Conservation (phyloP, 2,329 filamentous ascomycete genomes). For the Neonectria faginata region DNA sequence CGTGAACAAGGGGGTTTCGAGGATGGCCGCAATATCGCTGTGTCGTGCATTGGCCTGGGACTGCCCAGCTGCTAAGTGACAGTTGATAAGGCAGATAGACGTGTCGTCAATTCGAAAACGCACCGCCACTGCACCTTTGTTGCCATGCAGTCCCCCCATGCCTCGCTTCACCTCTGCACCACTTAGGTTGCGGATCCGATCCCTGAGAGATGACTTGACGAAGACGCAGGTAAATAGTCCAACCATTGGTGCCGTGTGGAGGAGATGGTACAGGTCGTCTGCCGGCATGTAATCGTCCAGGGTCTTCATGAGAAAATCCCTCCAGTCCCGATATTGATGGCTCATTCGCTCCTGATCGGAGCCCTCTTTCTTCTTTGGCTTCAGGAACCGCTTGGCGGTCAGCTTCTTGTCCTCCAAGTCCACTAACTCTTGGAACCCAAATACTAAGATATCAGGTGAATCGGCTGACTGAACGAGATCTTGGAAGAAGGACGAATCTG, state of each 20-base stretch:
- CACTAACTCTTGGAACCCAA: slow-evolving; percentile 98
- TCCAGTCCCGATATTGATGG: slow-evolving; percentile 96
- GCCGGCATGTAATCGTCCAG: slow-evolving; percentile 86
- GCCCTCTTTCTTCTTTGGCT: slow-evolving; percentile 85
- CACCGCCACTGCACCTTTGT: slow-evolving; percentile 92
- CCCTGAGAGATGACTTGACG: slow-evolving; percentile 82
- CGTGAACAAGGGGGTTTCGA: slow-evolving; percentile 83
- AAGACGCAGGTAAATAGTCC: slow-evolving; percentile 97
- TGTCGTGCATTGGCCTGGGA: slow-evolving; percentile 90
- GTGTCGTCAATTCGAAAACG: slow-evolving; percentile 96
- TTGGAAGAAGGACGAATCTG: slow-evolving; percentile 82
- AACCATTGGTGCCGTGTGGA: slow-evolving; percentile 89
- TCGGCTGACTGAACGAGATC: slow-evolving; percentile 81
- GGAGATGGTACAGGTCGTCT: slow-evolving; percentile 81
- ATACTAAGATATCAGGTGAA: slow-evolving; percentile 89
- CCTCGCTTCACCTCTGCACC: slow-evolving; percentile 92
- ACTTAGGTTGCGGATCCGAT: slow-evolving; percentile 80
- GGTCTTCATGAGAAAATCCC: slow-evolving; percentile 85
- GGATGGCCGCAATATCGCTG: slow-evolving; percentile 89
- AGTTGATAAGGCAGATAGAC: slow-evolving; percentile 96
- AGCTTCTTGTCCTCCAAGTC: slow-evolving; percentile 97
- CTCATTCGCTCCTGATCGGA: slow-evolving; percentile 92
- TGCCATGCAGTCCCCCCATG: slow-evolving; percentile 94
- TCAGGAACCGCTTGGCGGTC: slow-evolving; percentile 94
- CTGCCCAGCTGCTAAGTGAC: slow-evolving; percentile 95